Base-by-base conservation (phyloP, 2,329 filamentous ascomycete genomes). In the Sporothrix pallida region DNA sequence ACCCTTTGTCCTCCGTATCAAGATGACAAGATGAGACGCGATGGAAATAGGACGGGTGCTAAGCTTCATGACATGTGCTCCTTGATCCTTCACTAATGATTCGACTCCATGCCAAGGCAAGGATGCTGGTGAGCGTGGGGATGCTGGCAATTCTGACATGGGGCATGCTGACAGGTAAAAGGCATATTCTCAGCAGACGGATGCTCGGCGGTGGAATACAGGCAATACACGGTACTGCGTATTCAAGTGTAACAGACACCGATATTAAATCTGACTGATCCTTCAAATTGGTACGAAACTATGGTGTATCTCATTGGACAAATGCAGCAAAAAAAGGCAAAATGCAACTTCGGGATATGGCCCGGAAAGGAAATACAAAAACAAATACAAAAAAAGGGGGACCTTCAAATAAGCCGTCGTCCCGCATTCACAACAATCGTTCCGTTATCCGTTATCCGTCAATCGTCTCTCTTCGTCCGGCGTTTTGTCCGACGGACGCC, bases 111-210 rank as follows among this genome's bases (percentile, higher is more conserved):
- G 65, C 23, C n/a, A 17, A 48, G 62, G 42, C 42, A 67, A 48
- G 62, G 37, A 46, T 46, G n/a, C 23, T 46, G 60, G 60, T 65
- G 60, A 65, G 60, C 60, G 37, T 23, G 60, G 60, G 63, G 63
- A 67, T 50, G 63, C 44, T 67, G 63, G 31, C 63, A 31, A 31
- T 20, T 23, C 20, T 5, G 6, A 0, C 10, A 50, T 10, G n/a
- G 65, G 46, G 65, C 44, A 26, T 67, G 42, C 42, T 48, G 62
- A 58, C 26, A 37, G 26, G 23, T 7, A 15, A 20, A 48, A 37
- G 31, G 31, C 31, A 37, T 5, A 37, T 37, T 37, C 31, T 37
- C 62, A 44, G 62, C 62, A 26, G 62, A 48, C 42, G 42, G 42
- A 48, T 42, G 9, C 26, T 56, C 20, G 20, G 52, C 10, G 15